Conservation (phyloP, 306 rosid genomes). For the Cyamopsis tetragonoloba region DNA sequence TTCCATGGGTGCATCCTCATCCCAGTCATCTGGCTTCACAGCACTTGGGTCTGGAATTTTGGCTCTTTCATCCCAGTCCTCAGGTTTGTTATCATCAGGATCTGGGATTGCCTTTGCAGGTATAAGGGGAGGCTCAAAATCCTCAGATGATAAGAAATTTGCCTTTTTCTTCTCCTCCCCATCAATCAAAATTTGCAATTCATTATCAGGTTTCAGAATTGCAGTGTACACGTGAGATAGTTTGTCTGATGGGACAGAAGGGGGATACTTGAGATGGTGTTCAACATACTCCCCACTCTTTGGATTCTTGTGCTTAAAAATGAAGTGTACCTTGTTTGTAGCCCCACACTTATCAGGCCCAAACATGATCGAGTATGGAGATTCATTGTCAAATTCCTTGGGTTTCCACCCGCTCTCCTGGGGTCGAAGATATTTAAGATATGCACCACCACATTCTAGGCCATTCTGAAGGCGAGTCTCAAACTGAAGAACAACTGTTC, state of each 20-base stretch:
- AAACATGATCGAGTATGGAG: constrained; percentile 90
- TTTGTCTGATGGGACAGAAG: constrained; percentile 88
- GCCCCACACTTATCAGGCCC: constrained; percentile 98
- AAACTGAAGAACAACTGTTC: constrained; percentile 76
- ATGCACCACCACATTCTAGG: constrained; percentile 99
- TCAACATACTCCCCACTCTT: constrained; percentile 76
- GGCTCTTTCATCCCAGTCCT: constrained; percentile 96
- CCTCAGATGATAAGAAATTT: constrained; percentile 70
- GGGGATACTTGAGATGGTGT: constrained; percentile 82
- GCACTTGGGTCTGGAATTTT: constrained; percentile 85
- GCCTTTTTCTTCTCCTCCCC: constrained; percentile 58
- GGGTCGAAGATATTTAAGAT: constrained; percentile 83
- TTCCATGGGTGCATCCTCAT: constrained; percentile 93
- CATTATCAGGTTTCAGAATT: constrained; percentile 54
- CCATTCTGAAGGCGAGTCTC: constrained; percentile 90
- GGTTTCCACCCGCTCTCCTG: constrained; percentile 88
- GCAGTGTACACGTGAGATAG: constrained; percentile 91
- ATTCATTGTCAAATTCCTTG: constrained; percentile 69
- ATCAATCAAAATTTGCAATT: constrained; percentile 39
- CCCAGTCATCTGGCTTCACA: constrained; percentile 97
- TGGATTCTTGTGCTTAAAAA: constrained; percentile 91
- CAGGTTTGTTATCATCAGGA: constrained; percentile 93
- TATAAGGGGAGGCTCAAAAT: constrained; percentile 80
- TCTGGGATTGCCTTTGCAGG: constrained; percentile 89
- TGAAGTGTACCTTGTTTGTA: constrained; percentile 97